A percentile compares a stretch with the other conserved stretches of the same genome.
phyloP scores from a whole-genome alignment of 2,329 filamentous ascomycete species.

The Orbilia javanica region DNA sequence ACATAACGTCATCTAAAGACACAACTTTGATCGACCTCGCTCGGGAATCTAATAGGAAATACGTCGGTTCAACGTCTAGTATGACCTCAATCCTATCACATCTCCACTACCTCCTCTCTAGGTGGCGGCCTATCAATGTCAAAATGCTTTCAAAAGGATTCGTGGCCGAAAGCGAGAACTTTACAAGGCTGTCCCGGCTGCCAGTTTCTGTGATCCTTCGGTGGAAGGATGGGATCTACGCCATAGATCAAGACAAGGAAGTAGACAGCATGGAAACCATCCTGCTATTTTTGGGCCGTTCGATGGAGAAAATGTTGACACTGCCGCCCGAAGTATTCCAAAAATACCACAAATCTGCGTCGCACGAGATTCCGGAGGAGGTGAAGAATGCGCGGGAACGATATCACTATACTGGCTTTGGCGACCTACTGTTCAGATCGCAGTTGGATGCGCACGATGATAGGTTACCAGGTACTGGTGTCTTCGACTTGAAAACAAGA shows the following conservation, averaged over 20 bases:
- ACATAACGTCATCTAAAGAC: slow-evolving; percentile 93
- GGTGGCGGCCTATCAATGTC: slow-evolving; percentile 80
- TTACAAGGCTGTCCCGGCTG: slow-evolving; percentile 78
- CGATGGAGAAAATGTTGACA: slow-evolving; percentile 95
- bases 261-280: slow-evolving; percentile 82
- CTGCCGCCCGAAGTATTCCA: slow-evolving; percentile 85
- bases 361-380: slow-evolving; percentile 77
- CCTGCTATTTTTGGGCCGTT: slow-evolving; percentile 91
- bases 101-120: slow-evolving; percentile 90
- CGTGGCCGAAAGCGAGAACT: slow-evolving; percentile 72
- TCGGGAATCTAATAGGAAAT: slow-evolving; percentile 77
- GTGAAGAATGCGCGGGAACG: slow-evolving; percentile 79
- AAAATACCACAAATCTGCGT: slow-evolving; percentile 78
- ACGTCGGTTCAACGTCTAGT: slow-evolving; percentile 94
- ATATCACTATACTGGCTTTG: slow-evolving; percentile 87
- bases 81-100: slow-evolving; percentile 90
- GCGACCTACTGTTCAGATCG: slow-evolving; percentile 92
- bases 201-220: slow-evolving; percentile 86
- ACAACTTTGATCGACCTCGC: slow-evolving; percentile 77
- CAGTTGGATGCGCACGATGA: slow-evolving; percentile 92
- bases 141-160: slow-evolving; percentile 77
- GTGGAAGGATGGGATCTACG: slow-evolving; percentile 82
- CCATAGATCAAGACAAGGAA: slow-evolving; percentile 95
- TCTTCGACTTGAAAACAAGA: slow-evolving; percentile 96
- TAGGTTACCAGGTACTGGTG: slow-evolving; percentile 87